Base-by-base conservation (phyloP, 2,329 filamentous ascomycete species). In the Aspergillus unguis region DNA sequence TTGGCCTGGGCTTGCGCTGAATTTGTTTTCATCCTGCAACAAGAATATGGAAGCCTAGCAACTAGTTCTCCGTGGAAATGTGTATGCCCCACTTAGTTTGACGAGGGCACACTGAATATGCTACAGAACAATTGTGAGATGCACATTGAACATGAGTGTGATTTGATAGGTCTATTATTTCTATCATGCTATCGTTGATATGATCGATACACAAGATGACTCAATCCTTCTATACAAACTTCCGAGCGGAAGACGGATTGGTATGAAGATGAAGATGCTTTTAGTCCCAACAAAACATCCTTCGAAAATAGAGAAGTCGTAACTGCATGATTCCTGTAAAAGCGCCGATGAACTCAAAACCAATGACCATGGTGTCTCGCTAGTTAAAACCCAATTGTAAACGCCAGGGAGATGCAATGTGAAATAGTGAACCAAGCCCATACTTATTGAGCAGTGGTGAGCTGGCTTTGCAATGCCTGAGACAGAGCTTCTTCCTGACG, bases 401-500 rank as follows among this genome's bases (percentile, higher is more conserved):
- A 60, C 59, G 56, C 60, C 59, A 44, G 42, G 31, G 49, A 43
- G 42, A 61, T 62, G 59, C 59, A 56, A 59, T 41, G 32, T 23
- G 33, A 40, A 43, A 37, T 40, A 42, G 51, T 17, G 17, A 17
- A 47, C 35, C 27, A 44, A 35, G 17, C 31, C 5, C 43, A 17
- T 5, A 27, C 43, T 65, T 54, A 70, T 56, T 64, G 62, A 28
- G 64, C 64, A 23, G 64, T 58, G 9, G 67, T 61, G 44, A 68
- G 47, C 38, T 69, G 62, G n/a, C 53, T 61, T 48, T 72, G 62
- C 54, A 79, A 56, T 28, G 76, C 75, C 56, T 76, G 69, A 5
- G 72, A 66, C 36, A 83, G 63, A 38, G 78, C 79, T 62, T 82
- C 75, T 58, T 84, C 81, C 61, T 85, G 78, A 58, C 80, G 77